Evolutionary conservation across 2,329 filamentous ascomycete species (phyloP).

Genomic region (Exophiala oligosperma): DNA sequence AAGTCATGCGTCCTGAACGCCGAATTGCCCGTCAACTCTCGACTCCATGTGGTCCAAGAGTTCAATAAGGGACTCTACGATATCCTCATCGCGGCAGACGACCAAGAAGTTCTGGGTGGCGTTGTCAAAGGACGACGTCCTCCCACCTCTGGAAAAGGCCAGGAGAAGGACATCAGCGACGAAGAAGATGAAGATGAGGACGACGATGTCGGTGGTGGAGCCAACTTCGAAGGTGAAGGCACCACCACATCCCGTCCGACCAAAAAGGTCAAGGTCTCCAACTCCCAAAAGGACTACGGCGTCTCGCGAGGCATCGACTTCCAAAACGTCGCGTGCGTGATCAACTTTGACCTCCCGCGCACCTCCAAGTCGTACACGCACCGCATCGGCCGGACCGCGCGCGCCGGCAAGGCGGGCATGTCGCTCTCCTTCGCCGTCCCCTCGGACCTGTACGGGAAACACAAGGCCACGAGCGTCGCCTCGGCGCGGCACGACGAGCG

Average conservation of each 20-base stretch:
- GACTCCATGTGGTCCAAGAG: constrained; percentile 92
- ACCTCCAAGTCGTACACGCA: constrained; percentile 94
- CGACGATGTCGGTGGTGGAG: constrained; percentile 8
- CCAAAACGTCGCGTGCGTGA: constrained; percentile 87
- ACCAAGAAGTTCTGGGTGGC: constrained; percentile 75
- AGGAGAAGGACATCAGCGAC: constrained; percentile 40
- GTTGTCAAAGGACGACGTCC: constrained; percentile 24
- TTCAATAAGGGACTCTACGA: constrained; percentile 98
- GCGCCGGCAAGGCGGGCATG: constrained; percentile 89
- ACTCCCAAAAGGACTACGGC: constrained; percentile 82
- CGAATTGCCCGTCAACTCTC: constrained; percentile 87
- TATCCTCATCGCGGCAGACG: constrained; percentile 94
- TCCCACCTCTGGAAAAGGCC: constrained; percentile 29
- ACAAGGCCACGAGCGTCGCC: constrained; percentile 78
- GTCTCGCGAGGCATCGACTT: constrained; percentile 98
- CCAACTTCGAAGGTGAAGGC: constrained; percentile 34
- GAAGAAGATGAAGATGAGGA: constrained; percentile 36
- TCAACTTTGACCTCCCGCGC: constrained; percentile 94
- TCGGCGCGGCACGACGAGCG: constrained; percentile 81
- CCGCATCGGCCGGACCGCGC: constrained; percentile 87
- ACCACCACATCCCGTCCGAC: neutral
- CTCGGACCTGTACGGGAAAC: constrained; percentile 77
- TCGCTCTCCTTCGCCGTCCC: constrained; percentile 94
- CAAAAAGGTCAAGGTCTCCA: constrained; percentile 66
- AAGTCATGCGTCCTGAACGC: constrained; percentile 92